Conservation (phyloP, 345 rosid genomes). For the Arabis alpina region DNA sequence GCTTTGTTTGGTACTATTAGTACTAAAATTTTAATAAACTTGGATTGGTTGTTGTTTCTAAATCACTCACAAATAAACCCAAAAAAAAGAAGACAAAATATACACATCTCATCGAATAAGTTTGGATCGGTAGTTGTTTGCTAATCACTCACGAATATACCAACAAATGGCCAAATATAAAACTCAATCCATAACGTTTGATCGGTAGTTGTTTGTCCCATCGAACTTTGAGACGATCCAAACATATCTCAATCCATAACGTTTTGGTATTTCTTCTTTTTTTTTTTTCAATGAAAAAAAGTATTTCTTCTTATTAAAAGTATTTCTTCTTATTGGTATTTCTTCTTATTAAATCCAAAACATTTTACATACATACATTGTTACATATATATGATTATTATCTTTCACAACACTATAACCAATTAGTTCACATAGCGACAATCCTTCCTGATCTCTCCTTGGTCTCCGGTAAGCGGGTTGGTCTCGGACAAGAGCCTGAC, state of each 20-base stretch:
- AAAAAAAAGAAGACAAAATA: neutral
- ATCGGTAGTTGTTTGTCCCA: too few relatives aligned
- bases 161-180: neutral
- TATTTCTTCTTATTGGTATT: too few relatives aligned
- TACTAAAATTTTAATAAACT: neutral
- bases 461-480: slow-evolving; percentile 67
- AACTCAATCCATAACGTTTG: slow-evolving; percentile 8
- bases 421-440: slow-evolving; percentile 66
- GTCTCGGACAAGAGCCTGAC: slow-evolving; percentile 67
- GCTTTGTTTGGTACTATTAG: neutral
- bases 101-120: neutral
- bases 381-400: slow-evolving; percentile 17
- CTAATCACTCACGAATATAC: neutral
- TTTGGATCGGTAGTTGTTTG: slow-evolving; percentile 2
- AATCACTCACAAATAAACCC: neutral
- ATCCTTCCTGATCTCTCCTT: slow-evolving; percentile 78
- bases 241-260: slow-evolving; percentile 7
- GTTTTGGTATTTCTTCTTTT: slow-evolving; percentile 30
- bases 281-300: too few relatives aligned
- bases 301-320: slow-evolving; percentile 27
- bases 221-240: neutral
- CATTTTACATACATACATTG: slow-evolving; percentile 9
- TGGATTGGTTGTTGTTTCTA: neutral
- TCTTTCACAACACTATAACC: slow-evolving; percentile 5
- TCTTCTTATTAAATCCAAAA: slow-evolving; percentile 32